Base-by-base conservation (phyloP, 1,284 basidiomycete species). In the Fomitopsis betulina region DNA sequence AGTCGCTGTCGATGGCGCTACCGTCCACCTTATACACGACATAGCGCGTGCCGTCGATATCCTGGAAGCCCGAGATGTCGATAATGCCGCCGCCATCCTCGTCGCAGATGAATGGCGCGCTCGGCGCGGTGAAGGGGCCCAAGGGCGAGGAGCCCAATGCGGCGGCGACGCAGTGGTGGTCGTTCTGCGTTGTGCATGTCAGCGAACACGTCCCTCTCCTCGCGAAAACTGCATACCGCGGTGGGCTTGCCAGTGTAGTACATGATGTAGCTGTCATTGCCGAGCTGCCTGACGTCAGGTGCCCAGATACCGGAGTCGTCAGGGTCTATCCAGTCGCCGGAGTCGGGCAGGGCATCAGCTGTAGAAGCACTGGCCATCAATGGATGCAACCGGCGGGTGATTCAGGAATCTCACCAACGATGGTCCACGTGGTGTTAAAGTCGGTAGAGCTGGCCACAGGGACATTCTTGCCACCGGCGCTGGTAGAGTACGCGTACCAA, bases 11-110 rank as follows among this genome's bases (percentile, higher is more conserved):
- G 25, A 63, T 53, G n/a, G 55, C 62, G 58, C 59, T 67, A 5
- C 66, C 66, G 35, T 67, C 66, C 17, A 67, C 64, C 57, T 67
- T 67, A 51, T 63, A 67, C 12, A 66, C 60, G 37, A 66, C 57
- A 19, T 61, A 67, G 1, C 53, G 59, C 8, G 25, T n/a, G 7
- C 65, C 64, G 21, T 61, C 56, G 5, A 57, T 53, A 27, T 63
- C 62, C 38, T 61, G 55, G 60, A 65, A 66, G 5, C 66, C 65
- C 4, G 65, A 64, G 9, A 65, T 61, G 40, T 67, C 66, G 45
- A 67, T 67, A 0, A 61, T 64, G 17, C 66, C 66, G 8, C 66
- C 66, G n/a, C 61, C 59, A n/a, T 37, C 42, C 33, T 62, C 61
- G 30, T 63, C 60, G 56, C 65, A 67, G 37, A 61, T 58, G 47